Conservation (phyloP, 1,284 basidiomycete species). For the Malassezia obtusa region DNA sequence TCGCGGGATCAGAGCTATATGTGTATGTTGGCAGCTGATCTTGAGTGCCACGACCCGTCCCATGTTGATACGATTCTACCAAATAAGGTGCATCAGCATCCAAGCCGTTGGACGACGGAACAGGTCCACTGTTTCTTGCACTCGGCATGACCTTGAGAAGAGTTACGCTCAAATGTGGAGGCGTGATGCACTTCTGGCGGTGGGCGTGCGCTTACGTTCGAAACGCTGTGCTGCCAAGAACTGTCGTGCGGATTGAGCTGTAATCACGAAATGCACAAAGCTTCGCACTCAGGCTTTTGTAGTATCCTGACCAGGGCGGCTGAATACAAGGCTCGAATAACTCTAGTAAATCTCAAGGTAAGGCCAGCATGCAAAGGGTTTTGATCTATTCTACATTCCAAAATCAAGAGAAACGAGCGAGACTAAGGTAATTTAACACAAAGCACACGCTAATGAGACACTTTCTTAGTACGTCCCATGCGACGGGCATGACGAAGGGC, state of each 20-base stretch:
- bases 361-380: too few species aligned
- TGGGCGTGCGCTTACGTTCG: too few species aligned
- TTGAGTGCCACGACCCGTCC: neutral
- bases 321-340: too few species aligned
- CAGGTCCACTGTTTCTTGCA: neutral
- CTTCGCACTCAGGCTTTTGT: too few species aligned
- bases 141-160: neutral
- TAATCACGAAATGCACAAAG: too few species aligned
- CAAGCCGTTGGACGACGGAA: neutral
- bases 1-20: neutral
- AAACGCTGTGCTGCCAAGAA: too few species aligned
- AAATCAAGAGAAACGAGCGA: too few species aligned
- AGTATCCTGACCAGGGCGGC: too few species aligned
- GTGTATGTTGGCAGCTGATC: constrained; percentile 3
- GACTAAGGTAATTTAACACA: neutral
- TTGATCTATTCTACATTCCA: neutral
- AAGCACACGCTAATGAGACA: constrained; percentile 1
- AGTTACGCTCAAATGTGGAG: neutral
- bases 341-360: too few species aligned
- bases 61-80: constrained; percentile 14
- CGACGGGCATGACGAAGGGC: constrained; percentile 15
- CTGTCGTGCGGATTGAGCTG: too few species aligned
- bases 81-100: constrained; percentile 15
- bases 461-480: constrained; percentile 18
- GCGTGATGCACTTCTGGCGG: neutral